Base-by-base conservation (phyloP, 2,329 filamentous ascomycete species). In the Pezicula neosporulosa region DNA sequence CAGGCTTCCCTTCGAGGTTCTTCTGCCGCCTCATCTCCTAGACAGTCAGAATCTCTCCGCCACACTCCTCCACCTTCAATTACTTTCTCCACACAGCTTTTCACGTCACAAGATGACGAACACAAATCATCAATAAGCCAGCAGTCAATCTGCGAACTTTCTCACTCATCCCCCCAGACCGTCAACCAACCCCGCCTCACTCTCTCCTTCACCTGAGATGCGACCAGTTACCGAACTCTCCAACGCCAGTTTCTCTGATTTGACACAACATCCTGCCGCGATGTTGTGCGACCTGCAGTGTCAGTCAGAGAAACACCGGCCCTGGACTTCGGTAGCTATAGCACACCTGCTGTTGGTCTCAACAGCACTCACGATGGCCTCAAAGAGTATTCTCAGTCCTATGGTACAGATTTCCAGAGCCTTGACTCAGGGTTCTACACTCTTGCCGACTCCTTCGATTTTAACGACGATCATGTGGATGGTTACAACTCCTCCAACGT, bases 271-370 rank as follows among this genome's bases (percentile, higher is more conserved):
- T 96, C 92, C 94, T 97, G 94, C 94, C 81, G 94, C 82, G 92
- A 87, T 97, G 93, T 97, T 97, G 94, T 97, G 87, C 72, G 94
- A 96, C 94, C 94, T 96, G 94, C 94, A 88, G 94, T 99, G 94
- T 97, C 94, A 84, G 86, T 93, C 89, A 87, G 82, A 76, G 78
- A 81, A 59, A 58, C 60, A 60, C 55, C 54, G 60, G 63, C 62
- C 59, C 57, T 67, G 65, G 39, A 51, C 42, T 60, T 60, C 57
- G 45, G 50, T 48, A 38, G 49, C 63, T 51, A 50, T 56, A 21
- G 58, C 66, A 66, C 69, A 64, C 52, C 66, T 72, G 66, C 76
- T 78, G 62, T 78, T 80, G 66, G 76, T 82, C 68, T 78, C 75
- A 68, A 78, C 77, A 68, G 77, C 83, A 69, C 74, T 84, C 70